These are phyloP conservation scores for Avena atlantica DNA, from an alignment of 176 grass and related monocot species.

Conservation along the genomic window DNA sequence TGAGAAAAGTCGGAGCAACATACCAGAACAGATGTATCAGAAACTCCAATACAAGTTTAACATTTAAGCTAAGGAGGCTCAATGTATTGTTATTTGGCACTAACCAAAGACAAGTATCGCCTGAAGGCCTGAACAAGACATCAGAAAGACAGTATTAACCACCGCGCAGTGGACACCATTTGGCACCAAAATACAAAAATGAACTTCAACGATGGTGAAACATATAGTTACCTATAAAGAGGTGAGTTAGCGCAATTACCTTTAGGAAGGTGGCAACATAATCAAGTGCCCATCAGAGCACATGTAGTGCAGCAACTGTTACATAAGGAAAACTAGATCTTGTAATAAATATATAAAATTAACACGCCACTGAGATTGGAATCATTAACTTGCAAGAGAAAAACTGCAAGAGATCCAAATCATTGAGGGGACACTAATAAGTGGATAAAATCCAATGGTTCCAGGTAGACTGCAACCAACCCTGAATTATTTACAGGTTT, in stretches of 20 bases:
- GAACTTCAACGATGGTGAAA: conserved; percentile 18
- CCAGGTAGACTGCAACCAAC: conserved; percentile 62
- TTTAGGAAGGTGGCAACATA: conserved; percentile 50
- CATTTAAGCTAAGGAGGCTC: conserved; percentile 70
- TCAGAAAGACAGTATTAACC: conserved; percentile 31
- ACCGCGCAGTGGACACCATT: background rate
- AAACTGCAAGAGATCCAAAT: conserved; percentile 53
- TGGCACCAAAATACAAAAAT: background rate
- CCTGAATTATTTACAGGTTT: conserved; percentile 54
- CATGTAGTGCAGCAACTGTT: conserved; percentile 82
- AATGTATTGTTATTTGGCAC: conserved; percentile 69
- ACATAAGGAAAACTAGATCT: conserved; percentile 27
- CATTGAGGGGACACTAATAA: conserved; percentile 69
- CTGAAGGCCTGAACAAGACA: conserved; percentile 66
- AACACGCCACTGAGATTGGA: conserved; percentile 8
- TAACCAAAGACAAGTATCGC: conserved; percentile 70
- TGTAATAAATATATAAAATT: conserved; percentile 9
- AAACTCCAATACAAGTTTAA: conserved; percentile 78
- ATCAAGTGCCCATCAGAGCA: conserved; percentile 83
- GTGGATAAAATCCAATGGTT: conserved; percentile 75
- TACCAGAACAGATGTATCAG: conserved; percentile 72
- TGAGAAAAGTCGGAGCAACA: conserved; percentile 10
- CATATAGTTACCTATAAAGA: conserved; percentile 67
- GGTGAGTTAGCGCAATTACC: background rate
- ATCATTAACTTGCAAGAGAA: background rate